Evolutionary conservation across 495 filamentous ascomycete species (phyloP), one percentile per base, ranked within the genome.

Genomic region (Penicillium salamii): DNA sequence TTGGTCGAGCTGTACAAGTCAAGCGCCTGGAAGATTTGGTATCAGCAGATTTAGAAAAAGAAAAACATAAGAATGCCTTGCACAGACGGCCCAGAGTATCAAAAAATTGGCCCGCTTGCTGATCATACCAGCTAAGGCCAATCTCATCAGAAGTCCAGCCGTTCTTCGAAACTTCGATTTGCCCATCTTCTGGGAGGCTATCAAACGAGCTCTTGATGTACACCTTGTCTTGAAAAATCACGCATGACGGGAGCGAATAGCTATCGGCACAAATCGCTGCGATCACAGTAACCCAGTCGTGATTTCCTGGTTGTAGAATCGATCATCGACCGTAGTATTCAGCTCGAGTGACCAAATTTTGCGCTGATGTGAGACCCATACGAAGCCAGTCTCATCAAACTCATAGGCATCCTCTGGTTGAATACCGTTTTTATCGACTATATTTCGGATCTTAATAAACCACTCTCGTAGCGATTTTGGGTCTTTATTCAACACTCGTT

Each of bases 331-430:
- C 37, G 46, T 21, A 23, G 32, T 50, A 45, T 46, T 70, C 54
- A 29, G 48, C 42, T 20, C 48, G 20, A 28, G 53, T 69, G 52
- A 69, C 40, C 34, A 70, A 60, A 38, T 59, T 61, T 31, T 21
- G 40, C 26, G 53, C 49, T 6, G 40, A 33, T 52, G 63, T 63
- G 28, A 68, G 32, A 14, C 65, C 63, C 37, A 75, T 72, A 57
- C 29, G 58, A 74, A 63, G 40, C 66, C 56, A 41, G 62, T 68
- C 56, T 77, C 63, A 49, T 77, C 61, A 53, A 77, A 74, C 50
- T 74, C 75, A 45, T 71, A 71, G 29, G 67, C 60, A 59, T 75
- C 65, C 6, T 65, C 55, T 3, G n/a, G 15, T 3, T 36, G 3
- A 15, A 36, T 36, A 2, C 33, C 33, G n/a, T 74, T 65, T 49